phyloP scores from a whole-genome alignment of 768 basidiomycete species.

The Kwoniella sp. region DNA sequence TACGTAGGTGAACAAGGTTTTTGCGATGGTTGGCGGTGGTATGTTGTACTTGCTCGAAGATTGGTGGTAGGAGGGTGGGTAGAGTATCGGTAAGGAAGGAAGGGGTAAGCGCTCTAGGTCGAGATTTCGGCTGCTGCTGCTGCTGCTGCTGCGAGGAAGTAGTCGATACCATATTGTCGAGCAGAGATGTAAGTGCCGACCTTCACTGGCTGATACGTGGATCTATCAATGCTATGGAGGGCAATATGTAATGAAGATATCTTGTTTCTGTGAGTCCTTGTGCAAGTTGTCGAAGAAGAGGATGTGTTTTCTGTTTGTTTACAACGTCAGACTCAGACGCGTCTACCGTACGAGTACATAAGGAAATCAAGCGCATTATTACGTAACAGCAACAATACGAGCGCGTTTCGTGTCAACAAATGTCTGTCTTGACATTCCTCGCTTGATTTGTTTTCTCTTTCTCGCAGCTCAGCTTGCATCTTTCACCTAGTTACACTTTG shows the following conservation, averaged over 20 bases:
- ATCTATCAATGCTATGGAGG: background rate
- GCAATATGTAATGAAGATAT: background rate
- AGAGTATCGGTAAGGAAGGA: constrained; percentile 46
- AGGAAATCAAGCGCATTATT: background rate
- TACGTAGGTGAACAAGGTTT: constrained; percentile 79
- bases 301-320: constrained; percentile 6
- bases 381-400: constrained; percentile 8
- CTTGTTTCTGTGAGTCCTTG: no score
- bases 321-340: constrained; percentile 3
- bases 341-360: background rate
- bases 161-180: background rate
- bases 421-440: no score
- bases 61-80: constrained; percentile 60
- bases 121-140: constrained; percentile 13
- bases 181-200: background rate
- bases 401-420: constrained; percentile 21
- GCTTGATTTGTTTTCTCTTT: no score
- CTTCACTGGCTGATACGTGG: no score
- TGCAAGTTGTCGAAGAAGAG: no score
- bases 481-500: no score
- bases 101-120: constrained; percentile 25
- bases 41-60: constrained; percentile 77
- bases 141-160: constrained; percentile 12
- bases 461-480: no score
- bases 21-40: constrained; percentile 82